Conservation (phyloP, 2,329 filamentous ascomycete species). For the Claviceps arundinis region DNA sequence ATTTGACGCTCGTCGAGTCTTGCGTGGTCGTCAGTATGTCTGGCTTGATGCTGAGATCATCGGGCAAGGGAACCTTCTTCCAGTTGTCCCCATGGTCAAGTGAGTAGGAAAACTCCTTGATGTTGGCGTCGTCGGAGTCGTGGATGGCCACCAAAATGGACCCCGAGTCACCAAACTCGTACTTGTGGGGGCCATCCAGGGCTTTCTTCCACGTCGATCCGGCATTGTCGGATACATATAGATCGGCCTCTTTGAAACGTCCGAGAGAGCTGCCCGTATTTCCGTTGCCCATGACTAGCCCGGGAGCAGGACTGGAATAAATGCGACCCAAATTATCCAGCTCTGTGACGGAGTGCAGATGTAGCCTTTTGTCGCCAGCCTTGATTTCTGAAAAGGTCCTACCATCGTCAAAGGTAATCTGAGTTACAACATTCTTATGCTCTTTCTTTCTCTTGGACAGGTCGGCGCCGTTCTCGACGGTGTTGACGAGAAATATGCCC, state of each 20-base stretch:
- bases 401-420: conserved; percentile 93
- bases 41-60: conserved; percentile 54
- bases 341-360: conserved; percentile 86
- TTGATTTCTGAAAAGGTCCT: conserved; percentile 68
- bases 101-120: conserved; percentile 56
- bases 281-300: conserved; percentile 84
- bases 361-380: conserved; percentile 54
- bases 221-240: conserved; percentile 85
- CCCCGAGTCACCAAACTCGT: conserved; percentile 90
- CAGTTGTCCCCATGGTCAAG: conserved; percentile 81
- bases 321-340: conserved; percentile 71
- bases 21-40: conserved; percentile 72
- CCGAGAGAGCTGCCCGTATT: conserved; percentile 70
- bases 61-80: conserved; percentile 55
- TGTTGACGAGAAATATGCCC: conserved; percentile 82
- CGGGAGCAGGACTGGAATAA: conserved; percentile 87
- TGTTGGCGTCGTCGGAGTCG: conserved; percentile 52
- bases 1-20: conserved; percentile 87
- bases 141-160: conserved; percentile 74
- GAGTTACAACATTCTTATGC: conserved; percentile 57
- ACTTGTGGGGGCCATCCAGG: conserved; percentile 75
- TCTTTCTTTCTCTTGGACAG: conserved; percentile 39
- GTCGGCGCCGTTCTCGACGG: conserved; percentile 73
- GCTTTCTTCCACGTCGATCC: conserved; percentile 71
- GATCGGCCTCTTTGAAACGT: conserved; percentile 57